A percentile compares a stretch with the other conserved stretches of the same genome.
These are phyloP conservation scores for Penicillium paneum DNA, from an alignment of 2,329 filamentous ascomycete species.

Conservation along the genomic window DNA sequence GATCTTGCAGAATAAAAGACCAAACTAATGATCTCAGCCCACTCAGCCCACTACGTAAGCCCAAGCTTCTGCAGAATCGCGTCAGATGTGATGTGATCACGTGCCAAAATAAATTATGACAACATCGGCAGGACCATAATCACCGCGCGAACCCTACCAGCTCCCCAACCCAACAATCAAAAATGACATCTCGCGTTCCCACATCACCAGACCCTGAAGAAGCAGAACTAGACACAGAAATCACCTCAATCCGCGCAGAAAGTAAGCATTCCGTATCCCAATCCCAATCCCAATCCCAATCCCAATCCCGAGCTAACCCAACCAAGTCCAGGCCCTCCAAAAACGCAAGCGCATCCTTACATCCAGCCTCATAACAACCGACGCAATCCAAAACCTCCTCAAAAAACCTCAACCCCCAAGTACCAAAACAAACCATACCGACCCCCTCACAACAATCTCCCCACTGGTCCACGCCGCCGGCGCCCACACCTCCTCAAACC, in stretches of 20 bases:
- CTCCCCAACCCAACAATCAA: not conserved
- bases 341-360: conserved; percentile 40
- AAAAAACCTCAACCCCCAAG: conserved; percentile 7
- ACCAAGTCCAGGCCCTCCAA: conserved; percentile 40
- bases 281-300: not conserved
- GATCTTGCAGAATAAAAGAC: not conserved
- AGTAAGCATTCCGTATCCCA: conserved; percentile 29
- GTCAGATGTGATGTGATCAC: not conserved
- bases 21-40: not conserved
- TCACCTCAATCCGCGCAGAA: conserved; percentile 40
- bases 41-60: not conserved
- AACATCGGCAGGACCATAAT: no score
- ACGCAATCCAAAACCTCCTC: conserved; percentile 34
- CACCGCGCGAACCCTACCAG: no score
- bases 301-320: conserved; percentile 10
- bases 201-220: conserved; percentile 22
- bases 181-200: conserved; percentile 7
- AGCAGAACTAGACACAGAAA: conserved; percentile 41
- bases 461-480: conserved; percentile 31
- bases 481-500: conserved; percentile 37
- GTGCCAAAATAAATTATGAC: not conserved
- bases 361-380: conserved; percentile 43
- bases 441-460: conserved; percentile 32
- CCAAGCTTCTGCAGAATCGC: not conserved
- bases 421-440: conserved; percentile 8